Evolutionary conservation across 768 basidiomycete genomes (phyloP), one percentile per base, ranked within the genome.

Genomic region (Auricularia heimuer): DNA sequence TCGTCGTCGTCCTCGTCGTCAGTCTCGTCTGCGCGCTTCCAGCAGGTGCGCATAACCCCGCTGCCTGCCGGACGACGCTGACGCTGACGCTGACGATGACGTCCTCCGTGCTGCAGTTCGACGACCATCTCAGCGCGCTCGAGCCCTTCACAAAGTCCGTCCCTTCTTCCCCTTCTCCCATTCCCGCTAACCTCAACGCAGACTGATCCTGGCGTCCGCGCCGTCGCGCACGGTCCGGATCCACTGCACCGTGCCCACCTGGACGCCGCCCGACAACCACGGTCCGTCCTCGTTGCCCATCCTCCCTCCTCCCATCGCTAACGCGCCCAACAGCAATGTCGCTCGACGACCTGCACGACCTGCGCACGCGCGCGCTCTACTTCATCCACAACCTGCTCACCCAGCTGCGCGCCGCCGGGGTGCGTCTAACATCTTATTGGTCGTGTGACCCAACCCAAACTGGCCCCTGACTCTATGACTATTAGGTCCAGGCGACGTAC

Each of bases 241-340:
- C 44, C 80, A 85, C 64, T 88, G 88, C 74, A 83, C 83, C 18
- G 78, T 89, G 47, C 87, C 88, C 1, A 89, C 86, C 35, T 88
- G 85, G 82, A 81, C 78, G 34, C 76, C 83, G 14, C 79, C 82
- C 44, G 81, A 82, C 4, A 81, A 84, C 68, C 81, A 78, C 60
- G 87, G 88, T 86, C 72, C 68, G 85, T 74, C 47, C 24, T 18
- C 47, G 3, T 34, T 61, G 4, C 54, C 56, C 29, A n/a, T 58
- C 63, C 39, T 18, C 29, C 44, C 12, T 61, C 65, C 47, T 16
- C 11, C 11, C 61, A n/a, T 60, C 3, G 36, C 29, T 29, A 29
- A 29, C 29, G 18, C 54, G 21, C 33, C 21, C n/a, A 61, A 11
- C 64, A 88, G 87, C 80, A 70, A 73, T 82, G 67, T 87, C 89